Evolutionary conservation across 2,329 filamentous ascomycete species (phyloP).

Genomic region (Alternaria solani): DNA sequence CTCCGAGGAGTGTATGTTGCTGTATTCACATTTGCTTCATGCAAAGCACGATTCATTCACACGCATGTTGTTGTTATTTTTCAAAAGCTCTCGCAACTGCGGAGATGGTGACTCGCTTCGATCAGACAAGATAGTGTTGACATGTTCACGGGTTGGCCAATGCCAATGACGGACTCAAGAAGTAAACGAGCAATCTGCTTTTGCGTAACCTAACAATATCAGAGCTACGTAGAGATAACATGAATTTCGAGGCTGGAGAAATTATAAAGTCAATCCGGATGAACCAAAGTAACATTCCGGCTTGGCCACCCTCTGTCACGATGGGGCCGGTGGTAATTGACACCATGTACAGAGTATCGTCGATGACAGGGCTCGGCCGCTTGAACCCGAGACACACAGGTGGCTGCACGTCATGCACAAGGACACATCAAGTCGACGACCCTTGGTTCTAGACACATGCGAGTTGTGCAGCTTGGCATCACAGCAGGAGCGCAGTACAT

Average conservation of each 20-base stretch:
- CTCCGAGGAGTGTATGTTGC: not conserved
- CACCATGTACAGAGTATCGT: slow-evolving; percentile 6
- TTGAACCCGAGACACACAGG: not conserved
- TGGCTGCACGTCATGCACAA: slow-evolving; percentile 13
- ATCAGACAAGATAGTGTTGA: not conserved
- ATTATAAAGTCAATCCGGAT: not conserved
- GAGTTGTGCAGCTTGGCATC: slow-evolving; percentile 13
- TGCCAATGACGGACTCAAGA: not conserved
- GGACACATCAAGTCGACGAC: slow-evolving; percentile 10
- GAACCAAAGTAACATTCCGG: not conserved
- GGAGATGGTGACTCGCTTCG: not conserved
- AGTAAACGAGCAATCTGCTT: not conserved
- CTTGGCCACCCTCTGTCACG: not conserved
- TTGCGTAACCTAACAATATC: not conserved
- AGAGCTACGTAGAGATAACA: not conserved
- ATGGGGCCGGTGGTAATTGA: not conserved
- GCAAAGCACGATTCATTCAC: not conserved
- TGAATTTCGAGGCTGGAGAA: not conserved
- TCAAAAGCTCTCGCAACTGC: not conserved
- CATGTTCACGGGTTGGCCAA: not conserved
- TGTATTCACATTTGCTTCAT: not conserved
- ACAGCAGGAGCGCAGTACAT: slow-evolving; percentile 10
- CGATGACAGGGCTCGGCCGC: slow-evolving; percentile 6
- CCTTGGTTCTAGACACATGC: slow-evolving; percentile 11
- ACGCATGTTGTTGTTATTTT: not conserved